Evolutionary conservation across 176 grass and related monocot genomes (phyloP), one percentile per base, ranked within the genome.

Genomic region (Musa schizocarpa): DNA sequence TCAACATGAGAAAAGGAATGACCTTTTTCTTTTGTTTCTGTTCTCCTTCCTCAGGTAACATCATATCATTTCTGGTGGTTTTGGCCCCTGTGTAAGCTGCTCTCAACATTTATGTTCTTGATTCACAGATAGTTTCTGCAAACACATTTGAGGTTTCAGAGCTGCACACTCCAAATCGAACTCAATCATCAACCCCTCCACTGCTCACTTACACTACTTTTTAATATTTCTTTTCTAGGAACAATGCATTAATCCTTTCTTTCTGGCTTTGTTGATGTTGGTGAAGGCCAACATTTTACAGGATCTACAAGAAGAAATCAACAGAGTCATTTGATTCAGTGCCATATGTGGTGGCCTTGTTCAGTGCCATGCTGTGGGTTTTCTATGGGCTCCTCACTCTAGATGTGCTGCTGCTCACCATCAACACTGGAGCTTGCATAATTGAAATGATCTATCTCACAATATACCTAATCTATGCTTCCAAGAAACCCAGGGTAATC

Each of bases 361-460:
- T 96, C 65, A 96, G 93, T 81, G 93, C 93, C 59, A 86, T 85
- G 93, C 76, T 96, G 79, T 96, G 93, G 89, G 52, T 92, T 27
- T 96, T 90, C 71, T 96, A 96, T 69, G 93, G 87, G 2, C 77
- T 92, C 27, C 81, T 96, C 12, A 86, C 53, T 24, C 74, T 4
- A 11, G 87, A 96, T 69, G 4, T 83, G 29, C 78, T 96, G 63
- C 83, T 92, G 54, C 87, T 96, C 70, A 81, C 93, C 85, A 96
- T 96, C 84, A 92, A 96, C 77, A 20, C 54, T 50, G 34, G 76
- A 12, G 78, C 81, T 8, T 83, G 85, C 83, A 11, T 92, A 69
- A 50, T 86, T 52, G 86, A 96, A 83, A 62, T 80, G 72, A 20
- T 72, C 81, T 96, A 89, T 85, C 76, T 92, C 43, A 27, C 76